Conservation (phyloP, 805 yeast genomes). For the Candida ficus region DNA sequence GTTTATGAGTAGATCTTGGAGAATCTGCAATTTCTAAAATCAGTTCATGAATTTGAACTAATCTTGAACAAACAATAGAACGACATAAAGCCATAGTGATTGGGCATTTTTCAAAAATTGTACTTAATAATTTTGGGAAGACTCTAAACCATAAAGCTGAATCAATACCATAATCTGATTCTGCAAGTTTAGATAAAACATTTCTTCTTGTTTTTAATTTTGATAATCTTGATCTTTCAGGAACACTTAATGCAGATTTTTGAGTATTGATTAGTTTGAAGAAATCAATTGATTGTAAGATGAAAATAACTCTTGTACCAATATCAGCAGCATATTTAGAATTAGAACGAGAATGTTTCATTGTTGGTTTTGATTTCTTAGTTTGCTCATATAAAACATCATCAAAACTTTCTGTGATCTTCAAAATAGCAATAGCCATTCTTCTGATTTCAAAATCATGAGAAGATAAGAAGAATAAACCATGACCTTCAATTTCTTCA, state of each 20-base stretch:
- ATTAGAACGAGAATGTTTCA: constrained; percentile 46
- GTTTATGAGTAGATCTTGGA: constrained; percentile 25
- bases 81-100: constrained; percentile 92
- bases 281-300: constrained; percentile 67
- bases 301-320: constrained; percentile 71
- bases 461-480: constrained; percentile 83
- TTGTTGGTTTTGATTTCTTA: constrained; percentile 16
- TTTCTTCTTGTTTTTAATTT: constrained; percentile 63
- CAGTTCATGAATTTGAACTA: constrained; percentile 79
- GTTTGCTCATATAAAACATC: constrained; percentile 62
- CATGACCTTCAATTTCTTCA: constrained; percentile 96
- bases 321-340: constrained; percentile 72
- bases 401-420: constrained; percentile 83
- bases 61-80: constrained; percentile 79
- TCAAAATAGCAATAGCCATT: constrained; percentile 68
- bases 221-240: constrained; percentile 69
- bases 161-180: constrained; percentile 91
- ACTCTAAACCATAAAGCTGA: constrained; percentile 93
- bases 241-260: constrained; percentile 51
- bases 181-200: constrained; percentile 72
- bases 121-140: constrained; percentile 68
- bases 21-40: constrained; percentile 49
- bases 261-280: constrained; percentile 51
- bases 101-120: constrained; percentile 78
- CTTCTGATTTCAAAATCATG: constrained; percentile 75